phyloP scores from a whole-genome alignment of 2,329 filamentous ascomycete species.

The Pleomassaria siparia region DNA sequence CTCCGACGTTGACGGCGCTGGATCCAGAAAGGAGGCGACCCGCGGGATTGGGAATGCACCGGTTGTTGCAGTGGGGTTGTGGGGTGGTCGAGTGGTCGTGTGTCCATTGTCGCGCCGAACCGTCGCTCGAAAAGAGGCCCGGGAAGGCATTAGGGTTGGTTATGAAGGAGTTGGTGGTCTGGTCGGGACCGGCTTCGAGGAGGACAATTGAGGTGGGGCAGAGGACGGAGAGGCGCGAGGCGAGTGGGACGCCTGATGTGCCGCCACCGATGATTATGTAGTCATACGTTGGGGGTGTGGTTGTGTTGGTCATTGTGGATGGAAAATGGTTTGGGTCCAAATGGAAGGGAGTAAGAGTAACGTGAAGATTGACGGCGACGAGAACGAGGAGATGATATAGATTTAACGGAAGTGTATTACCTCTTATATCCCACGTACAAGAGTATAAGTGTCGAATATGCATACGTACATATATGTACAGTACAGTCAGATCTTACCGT shows the following conservation, averaged over 20 bases:
- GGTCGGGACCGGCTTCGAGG: conserved; percentile 5
- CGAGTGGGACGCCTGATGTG: conserved; percentile 2
- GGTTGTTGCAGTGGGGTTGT: background rate
- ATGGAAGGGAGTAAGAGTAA: too few species aligned
- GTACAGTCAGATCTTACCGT: too few species aligned
- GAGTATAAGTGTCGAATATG: too few species aligned
- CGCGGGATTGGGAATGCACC: background rate
- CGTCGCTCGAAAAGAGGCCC: conserved; percentile 3
- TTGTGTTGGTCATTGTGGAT: background rate
- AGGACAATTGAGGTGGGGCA: background rate
- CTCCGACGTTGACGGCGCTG: background rate
- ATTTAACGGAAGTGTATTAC: too few species aligned
- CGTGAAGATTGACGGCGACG: too few species aligned
- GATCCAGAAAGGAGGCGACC: background rate
- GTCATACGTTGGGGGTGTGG: background rate
- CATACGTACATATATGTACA: too few species aligned
- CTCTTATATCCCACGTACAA: too few species aligned
- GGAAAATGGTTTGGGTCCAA: background rate
- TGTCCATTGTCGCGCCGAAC: too few species aligned
- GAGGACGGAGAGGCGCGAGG: conserved; percentile 4
- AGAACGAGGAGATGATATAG: too few species aligned
- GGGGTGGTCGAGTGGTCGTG: background rate
- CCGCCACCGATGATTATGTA: conserved; percentile 9
- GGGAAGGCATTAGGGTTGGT: background rate
- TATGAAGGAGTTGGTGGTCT: background rate